A percentile compares a stretch with the other conserved stretches of the same genome.
phyloP scores from a whole-genome alignment of 805 yeast genomes.

The Candida parachauliodes region DNA sequence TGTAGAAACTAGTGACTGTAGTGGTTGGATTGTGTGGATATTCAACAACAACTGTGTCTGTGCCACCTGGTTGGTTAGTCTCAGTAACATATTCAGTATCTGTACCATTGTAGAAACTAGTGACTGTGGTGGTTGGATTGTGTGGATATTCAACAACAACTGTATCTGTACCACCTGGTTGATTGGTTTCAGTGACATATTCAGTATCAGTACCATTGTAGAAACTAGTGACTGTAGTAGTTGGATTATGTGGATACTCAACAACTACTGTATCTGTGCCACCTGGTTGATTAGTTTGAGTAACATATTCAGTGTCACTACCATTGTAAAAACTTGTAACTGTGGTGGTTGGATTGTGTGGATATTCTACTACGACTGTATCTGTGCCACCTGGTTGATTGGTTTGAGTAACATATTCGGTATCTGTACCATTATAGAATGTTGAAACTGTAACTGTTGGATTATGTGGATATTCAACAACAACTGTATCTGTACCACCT shows the following conservation, averaged over 20 bases:
- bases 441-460: slow-evolving; percentile 5
- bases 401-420: background rate
- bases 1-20: slow-evolving; percentile 6
- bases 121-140: slow-evolving; percentile 1
- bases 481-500: slow-evolving; percentile 8
- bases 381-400: background rate
- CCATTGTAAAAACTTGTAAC: background rate
- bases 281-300: slow-evolving; percentile 9
- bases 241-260: slow-evolving; percentile 12
- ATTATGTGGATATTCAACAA: slow-evolving; percentile 11
- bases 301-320: background rate
- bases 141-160: slow-evolving; percentile 6
- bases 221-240: slow-evolving; percentile 8
- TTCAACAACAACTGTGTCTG: slow-evolving; percentile 14
- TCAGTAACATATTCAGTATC: slow-evolving; percentile 13
- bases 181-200: slow-evolving; percentile 2
- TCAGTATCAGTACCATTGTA: slow-evolving; percentile 10
- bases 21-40: slow-evolving; percentile 3
- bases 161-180: slow-evolving; percentile 2
- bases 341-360: slow-evolving; percentile 4
- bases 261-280: slow-evolving; percentile 4
- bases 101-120: background rate
- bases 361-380: slow-evolving; percentile 2
- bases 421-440: background rate
- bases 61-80: slow-evolving; percentile 15